These are phyloP conservation scores for Angophora floribunda DNA, from an alignment of 345 rosid species.

Conservation along the genomic window DNA sequence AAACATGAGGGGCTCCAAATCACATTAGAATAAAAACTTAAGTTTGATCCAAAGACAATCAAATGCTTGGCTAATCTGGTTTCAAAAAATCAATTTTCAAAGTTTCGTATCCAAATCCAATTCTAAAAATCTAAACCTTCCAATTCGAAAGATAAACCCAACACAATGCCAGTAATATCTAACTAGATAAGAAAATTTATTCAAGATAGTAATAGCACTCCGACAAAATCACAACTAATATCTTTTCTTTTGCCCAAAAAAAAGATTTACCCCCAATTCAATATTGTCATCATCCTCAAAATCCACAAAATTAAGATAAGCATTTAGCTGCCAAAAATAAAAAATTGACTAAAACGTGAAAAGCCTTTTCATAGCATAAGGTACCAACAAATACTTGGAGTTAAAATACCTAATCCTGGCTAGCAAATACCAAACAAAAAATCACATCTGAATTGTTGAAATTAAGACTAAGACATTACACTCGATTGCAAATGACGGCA, in stretches of 20 bases:
- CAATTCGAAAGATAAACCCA: background rate
- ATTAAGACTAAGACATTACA: background rate
- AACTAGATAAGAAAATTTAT: background rate
- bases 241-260: too few species aligned
- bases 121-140: background rate
- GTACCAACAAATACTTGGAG: background rate
- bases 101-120: background rate
- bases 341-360: background rate
- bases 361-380: background rate
- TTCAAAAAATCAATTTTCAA: background rate
- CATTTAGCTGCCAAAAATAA: accelerated
- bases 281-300: background rate
- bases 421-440: background rate
- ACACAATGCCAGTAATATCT: background rate
- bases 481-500: background rate
- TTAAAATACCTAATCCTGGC: background rate
- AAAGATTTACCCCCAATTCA: background rate
- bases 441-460: background rate
- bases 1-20: background rate
- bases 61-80: background rate
- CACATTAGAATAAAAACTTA: background rate
- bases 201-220: background rate
- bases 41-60: background rate
- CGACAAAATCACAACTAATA: background rate
- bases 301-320: background rate